Base-by-base conservation (phyloP, 106 monocot species). In the Dioscorea zingiberensis region DNA sequence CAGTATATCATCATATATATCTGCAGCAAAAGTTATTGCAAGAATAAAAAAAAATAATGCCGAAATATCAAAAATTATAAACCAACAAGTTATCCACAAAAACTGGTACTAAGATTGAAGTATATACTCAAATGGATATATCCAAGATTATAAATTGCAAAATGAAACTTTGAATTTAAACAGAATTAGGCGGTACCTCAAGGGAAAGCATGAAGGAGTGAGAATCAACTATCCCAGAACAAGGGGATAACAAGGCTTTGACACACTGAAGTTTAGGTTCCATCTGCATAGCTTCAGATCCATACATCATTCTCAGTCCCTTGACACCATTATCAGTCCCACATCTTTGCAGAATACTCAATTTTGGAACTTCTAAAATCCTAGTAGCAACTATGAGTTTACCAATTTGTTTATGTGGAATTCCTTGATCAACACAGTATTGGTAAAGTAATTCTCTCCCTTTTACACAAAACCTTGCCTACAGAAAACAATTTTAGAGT, bases 351-450 rank as follows among this genome's bases (percentile, higher is more conserved):
- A 98, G 69, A 61, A 69, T 53, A 62, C 79, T 78, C 75, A 92
- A 69, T 72, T 82, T 92, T 54, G 84, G 78, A 30, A 86, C 71
- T 68, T 98, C 85, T 58, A 85, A 71, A 77, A 55, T 47, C 49
- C 92, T 73, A 28, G 84, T 84, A 71, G 91, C 97, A 72, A 98
- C 97, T 55, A 98, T 98, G 38, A 98, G 86, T 73, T 98, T 98
- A 64, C 97, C 97, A 29, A 81, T 71, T 73, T 77, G 70, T 54
- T 80, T 86, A 67, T 98, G 82, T 26, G 92, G 88, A 46, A 98
- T 98, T 24, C 53, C 88, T 68, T 75, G 67, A 24, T 89, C 85
- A 64, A 51, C 55, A 68, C 97, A 98, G 46, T 89, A 98, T 30
- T 78, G 79, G 81, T 98, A 92, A 59, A 98, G 86, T 73, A 98